Percentiles rank a stretch among this genome's conserved stretches.
Evolutionary conservation across 768 basidiomycete genomes (phyloP).

Genomic region (Inosperma sp.): DNA sequence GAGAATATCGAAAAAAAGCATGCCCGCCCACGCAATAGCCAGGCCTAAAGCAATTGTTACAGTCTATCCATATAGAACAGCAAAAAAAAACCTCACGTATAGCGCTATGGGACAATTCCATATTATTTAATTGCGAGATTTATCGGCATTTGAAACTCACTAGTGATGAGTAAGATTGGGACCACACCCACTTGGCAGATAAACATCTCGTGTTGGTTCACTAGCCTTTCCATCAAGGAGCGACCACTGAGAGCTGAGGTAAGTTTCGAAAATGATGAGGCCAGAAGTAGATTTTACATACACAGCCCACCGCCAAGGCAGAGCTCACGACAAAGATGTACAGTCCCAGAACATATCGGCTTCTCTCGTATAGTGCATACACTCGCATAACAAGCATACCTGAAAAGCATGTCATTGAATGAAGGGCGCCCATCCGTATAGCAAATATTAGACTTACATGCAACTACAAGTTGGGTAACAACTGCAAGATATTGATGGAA

Average conservation of each 20-base stretch:
- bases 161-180: conserved; percentile 16
- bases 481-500: conserved; percentile 37
- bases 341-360: conserved; percentile 25
- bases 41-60: conserved; percentile 21
- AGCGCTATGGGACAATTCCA: conserved; percentile 14
- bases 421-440: background rate
- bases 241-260: conserved; percentile 22
- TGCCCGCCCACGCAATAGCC: conserved; percentile 35
- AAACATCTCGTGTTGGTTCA: conserved; percentile 11
- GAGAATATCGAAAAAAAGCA: conserved; percentile 38
- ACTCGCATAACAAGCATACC: conserved; percentile 38
- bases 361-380: conserved; percentile 41
- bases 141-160: conserved; percentile 18
- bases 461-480: conserved; percentile 31
- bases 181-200: conserved; percentile 24
- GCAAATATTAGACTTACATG: conserved; percentile 22
- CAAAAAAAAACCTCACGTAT: conserved; percentile 18
- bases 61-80: background rate
- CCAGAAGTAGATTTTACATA: conserved; percentile 17
- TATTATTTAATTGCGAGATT: background rate
- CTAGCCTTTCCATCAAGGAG: conserved; percentile 21
- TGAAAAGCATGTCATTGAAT: conserved; percentile 1
- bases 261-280: background rate
- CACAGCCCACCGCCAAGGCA: conserved; percentile 29
- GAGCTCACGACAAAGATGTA: conserved; percentile 23